A percentile compares a stretch with the other conserved stretches of the same genome.
Evolutionary conservation across 2,329 filamentous ascomycete species (phyloP).

Genomic region (Pochonia chlamydosporia): DNA sequence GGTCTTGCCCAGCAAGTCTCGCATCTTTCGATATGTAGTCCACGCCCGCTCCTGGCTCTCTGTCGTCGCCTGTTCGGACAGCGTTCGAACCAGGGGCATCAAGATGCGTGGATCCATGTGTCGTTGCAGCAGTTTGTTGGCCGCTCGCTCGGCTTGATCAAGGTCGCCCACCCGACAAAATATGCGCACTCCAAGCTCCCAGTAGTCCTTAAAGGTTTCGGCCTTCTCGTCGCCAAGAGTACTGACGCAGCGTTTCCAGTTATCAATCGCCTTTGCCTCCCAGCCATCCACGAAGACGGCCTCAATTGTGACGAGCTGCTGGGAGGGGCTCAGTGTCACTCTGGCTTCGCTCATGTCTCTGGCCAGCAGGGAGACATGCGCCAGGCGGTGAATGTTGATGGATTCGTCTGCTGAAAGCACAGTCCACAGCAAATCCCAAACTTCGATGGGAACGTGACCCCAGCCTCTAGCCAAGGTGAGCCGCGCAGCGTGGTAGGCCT

Average conservation of each 20-base stretch:
- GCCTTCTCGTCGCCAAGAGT: slow-evolving; percentile 42
- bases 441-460: slow-evolving; percentile 49
- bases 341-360: slow-evolving; percentile 61
- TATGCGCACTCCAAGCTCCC: slow-evolving; percentile 62
- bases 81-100: slow-evolving; percentile 64
- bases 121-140: slow-evolving; percentile 46
- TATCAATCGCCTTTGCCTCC: slow-evolving; percentile 52
- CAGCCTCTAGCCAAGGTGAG: slow-evolving; percentile 39
- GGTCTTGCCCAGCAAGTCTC: slow-evolving; percentile 49
- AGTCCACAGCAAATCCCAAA: slow-evolving; percentile 64
- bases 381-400: slow-evolving; percentile 48
- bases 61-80: slow-evolving; percentile 45
- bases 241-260: slow-evolving; percentile 54
- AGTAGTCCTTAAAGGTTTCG: slow-evolving; percentile 48
- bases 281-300: slow-evolving; percentile 60
- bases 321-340: slow-evolving; percentile 45
- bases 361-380: slow-evolving; percentile 55
- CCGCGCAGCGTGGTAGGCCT: slow-evolving; percentile 42
- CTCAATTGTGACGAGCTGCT: slow-evolving; percentile 63
- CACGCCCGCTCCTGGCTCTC: slow-evolving; percentile 54
- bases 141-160: slow-evolving; percentile 51
- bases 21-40: slow-evolving; percentile 60
- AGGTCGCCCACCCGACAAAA: slow-evolving; percentile 51
- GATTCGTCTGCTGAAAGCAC: slow-evolving; percentile 47
- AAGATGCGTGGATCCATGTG: slow-evolving; percentile 49